Conservation (phyloP, 495 filamentous ascomycete species). For the Xylaria bambusicola region DNA sequence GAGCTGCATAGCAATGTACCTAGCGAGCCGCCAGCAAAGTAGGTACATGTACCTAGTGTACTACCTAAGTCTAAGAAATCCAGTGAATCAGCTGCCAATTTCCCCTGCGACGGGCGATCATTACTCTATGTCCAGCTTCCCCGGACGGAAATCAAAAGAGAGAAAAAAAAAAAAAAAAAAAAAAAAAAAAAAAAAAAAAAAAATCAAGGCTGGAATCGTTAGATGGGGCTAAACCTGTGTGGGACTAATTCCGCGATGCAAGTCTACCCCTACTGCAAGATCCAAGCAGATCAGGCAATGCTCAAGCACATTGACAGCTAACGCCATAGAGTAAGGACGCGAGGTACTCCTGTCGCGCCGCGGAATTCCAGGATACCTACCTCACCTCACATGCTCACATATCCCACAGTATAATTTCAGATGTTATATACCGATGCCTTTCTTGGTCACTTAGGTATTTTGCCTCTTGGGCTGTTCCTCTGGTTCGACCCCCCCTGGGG, state of each 20-base stretch:
- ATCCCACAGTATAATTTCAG: constrained; percentile 8
- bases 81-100: not conserved
- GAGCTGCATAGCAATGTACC: too few species aligned
- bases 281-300: too few species aligned
- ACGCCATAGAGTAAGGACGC: not conserved
- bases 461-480: constrained; percentile 6
- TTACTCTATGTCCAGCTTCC: constrained; percentile 8
- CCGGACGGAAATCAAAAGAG: constrained; percentile 15
- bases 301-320: not conserved
- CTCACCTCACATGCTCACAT: not conserved
- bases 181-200: too few species aligned
- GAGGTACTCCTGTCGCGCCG: not conserved
- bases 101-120: not conserved
- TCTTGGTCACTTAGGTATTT: constrained; percentile 1
- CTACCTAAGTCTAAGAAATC: too few species aligned
- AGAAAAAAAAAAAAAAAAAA: too few species aligned
- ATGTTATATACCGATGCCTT: constrained; percentile 7
- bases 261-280: too few species aligned
- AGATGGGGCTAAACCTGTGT: too few species aligned
- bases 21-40: too few species aligned
- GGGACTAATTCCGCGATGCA: too few species aligned
- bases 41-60: too few species aligned
- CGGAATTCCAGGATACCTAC: constrained; percentile 8
- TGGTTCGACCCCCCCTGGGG: not conserved
- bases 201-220: not conserved